phyloP scores from a whole-genome alignment of 1,284 basidiomycete genomes.

The Peniophora sp. region DNA sequence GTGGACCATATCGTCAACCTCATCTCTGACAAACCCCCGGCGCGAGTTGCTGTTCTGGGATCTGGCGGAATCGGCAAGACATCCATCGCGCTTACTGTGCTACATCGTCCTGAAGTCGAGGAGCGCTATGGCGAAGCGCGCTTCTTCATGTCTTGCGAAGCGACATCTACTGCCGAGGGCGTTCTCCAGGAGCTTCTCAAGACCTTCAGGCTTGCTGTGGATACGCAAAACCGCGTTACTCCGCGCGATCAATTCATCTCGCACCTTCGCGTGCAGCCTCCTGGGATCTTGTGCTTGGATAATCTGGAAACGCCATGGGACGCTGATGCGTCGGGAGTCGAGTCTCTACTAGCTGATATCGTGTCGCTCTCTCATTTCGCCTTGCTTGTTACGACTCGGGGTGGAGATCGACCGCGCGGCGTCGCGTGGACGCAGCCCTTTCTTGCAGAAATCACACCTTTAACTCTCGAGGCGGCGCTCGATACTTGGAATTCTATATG shows the following conservation, averaged over 20 bases:
- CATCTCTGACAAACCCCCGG: background rate
- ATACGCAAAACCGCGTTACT: background rate
- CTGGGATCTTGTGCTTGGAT: conserved; percentile 20
- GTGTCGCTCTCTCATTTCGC: background rate
- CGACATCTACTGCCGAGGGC: conserved; percentile 12
- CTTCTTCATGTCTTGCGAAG: conserved; percentile 22
- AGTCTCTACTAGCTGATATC: conserved; percentile 4
- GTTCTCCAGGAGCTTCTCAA: conserved; percentile 16
- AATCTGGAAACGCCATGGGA: conserved; percentile 29
- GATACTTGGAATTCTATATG: conserved; percentile 4
- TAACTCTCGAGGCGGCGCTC: conserved; percentile 3
- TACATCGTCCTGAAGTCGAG: conserved; percentile 13
- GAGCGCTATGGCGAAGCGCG: conserved; percentile 13
- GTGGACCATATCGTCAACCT: conserved; percentile 3
- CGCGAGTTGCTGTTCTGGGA: conserved; percentile 21
- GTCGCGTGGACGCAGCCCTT: conserved; percentile 5
- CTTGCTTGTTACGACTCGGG: conserved; percentile 6
- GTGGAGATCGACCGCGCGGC: conserved; percentile 1
- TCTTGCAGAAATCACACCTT: conserved; percentile 1
- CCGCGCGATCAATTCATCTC: conserved; percentile 1
- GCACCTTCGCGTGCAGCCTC: conserved; percentile 10
- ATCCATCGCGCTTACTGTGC: conserved; percentile 18
- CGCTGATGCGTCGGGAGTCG: conserved; percentile 4
- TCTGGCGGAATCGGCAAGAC: conserved; percentile 31
- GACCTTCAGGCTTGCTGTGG: conserved; percentile 7